Evolutionary conservation across 2,329 filamentous ascomycete species (phyloP).

Genomic region (Achaetomium macrosporum): DNA sequence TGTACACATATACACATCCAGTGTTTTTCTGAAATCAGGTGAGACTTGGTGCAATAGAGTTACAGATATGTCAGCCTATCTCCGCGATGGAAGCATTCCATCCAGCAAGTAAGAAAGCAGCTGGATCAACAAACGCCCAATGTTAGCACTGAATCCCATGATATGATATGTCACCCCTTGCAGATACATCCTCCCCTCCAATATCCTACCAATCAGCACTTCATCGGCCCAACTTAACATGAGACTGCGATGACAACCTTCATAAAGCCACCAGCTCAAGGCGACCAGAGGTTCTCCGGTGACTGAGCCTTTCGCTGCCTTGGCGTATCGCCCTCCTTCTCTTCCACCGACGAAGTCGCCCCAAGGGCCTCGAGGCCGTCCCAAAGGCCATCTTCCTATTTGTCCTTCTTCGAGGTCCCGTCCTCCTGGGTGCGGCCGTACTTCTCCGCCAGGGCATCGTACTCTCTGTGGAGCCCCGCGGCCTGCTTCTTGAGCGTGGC

Average conservation of each 20-base stretch:
- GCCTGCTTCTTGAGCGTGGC: constrained; percentile 89
- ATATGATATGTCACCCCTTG: neutral
- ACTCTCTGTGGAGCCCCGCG: constrained; percentile 75
- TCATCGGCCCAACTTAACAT: neutral
- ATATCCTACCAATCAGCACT: neutral
- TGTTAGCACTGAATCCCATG: neutral
- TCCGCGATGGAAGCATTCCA: neutral
- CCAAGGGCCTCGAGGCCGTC: constrained; percentile 6
- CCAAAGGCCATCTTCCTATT: constrained; percentile 31
- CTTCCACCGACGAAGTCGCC: neutral
- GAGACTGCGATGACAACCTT: neutral
- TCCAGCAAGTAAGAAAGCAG: neutral
- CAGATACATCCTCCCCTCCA: neutral
- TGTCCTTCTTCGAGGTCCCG: constrained; percentile 53
- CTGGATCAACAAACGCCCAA: neutral
- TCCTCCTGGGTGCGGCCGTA: constrained; percentile 55
- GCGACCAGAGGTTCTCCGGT: neutral
- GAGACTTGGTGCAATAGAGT: neutral
- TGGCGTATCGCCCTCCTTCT: neutral
- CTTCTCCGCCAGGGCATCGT: constrained; percentile 79
- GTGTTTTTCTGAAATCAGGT: neutral
- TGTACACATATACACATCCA: neutral
- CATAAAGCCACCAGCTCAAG: neutral
- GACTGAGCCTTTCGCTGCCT: constrained; percentile 1
- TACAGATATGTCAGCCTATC: neutral